Evolutionary conservation across 2,329 filamentous ascomycete species (phyloP).

Genomic region (Simplicillium sp.): DNA sequence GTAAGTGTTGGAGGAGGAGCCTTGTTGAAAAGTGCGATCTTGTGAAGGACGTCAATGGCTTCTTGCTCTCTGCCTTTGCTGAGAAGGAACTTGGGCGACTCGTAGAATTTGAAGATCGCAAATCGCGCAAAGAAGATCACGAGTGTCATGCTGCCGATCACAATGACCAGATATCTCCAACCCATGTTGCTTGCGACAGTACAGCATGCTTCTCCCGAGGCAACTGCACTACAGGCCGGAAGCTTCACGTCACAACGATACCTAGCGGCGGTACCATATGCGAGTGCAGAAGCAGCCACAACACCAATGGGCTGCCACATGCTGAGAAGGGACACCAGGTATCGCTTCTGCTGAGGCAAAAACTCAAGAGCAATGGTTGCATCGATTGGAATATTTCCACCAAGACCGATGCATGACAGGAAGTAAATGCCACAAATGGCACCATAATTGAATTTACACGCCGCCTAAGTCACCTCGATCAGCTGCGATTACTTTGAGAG

Average conservation of each 20-base stretch:
- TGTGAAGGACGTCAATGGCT: constrained; percentile 42
- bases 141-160: constrained; percentile 43
- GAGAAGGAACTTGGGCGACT: constrained; percentile 49
- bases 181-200: constrained; percentile 39
- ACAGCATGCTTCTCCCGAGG: constrained; percentile 17
- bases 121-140: constrained; percentile 47
- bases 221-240: constrained; percentile 26
- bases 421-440: too few relatives aligned
- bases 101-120: constrained; percentile 44
- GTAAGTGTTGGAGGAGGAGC: background rate
- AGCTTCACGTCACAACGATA: constrained; percentile 33
- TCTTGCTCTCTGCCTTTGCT: constrained; percentile 41
- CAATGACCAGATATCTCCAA: constrained; percentile 48
- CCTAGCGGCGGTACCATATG: constrained; percentile 34
- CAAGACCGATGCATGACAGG: constrained; percentile 24
- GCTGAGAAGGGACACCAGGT: constrained; percentile 19
- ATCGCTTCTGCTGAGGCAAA: constrained; percentile 23
- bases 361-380: constrained; percentile 40
- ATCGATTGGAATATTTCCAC: constrained; percentile 38
- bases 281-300: constrained; percentile 30
- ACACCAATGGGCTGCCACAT: constrained; percentile 41
- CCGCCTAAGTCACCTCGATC: too few relatives aligned
- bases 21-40: constrained; percentile 43
- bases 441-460: too few relatives aligned
- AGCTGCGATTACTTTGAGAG: too few relatives aligned